Evolutionary conservation across 441 rosid genomes (phyloP).

Genomic region (Erysimum cheiri): DNA sequence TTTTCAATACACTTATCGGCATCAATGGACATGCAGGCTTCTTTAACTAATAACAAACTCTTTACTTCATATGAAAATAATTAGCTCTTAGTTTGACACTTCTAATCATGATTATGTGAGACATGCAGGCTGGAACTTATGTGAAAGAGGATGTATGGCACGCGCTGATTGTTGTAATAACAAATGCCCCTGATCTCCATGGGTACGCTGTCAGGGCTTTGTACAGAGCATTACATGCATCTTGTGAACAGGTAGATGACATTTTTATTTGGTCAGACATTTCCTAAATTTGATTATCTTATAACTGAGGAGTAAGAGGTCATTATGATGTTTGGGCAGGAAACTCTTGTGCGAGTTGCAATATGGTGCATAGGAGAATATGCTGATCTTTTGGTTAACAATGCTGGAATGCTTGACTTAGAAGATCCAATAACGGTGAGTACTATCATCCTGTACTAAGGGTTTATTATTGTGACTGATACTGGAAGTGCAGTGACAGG

Average conservation of each 20-base stretch:
- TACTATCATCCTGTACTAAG: slow-evolving; percentile 37
- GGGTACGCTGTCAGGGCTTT: slow-evolving; percentile 91
- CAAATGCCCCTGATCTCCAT: slow-evolving; percentile 95
- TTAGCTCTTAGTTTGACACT: slow-evolving; percentile 29
- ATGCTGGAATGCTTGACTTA: slow-evolving; percentile 76
- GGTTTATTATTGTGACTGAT: slow-evolving; percentile 28
- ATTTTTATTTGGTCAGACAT: slow-evolving; percentile 28
- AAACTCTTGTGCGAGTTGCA: slow-evolving; percentile 91
- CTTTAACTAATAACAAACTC: slow-evolving; percentile 14
- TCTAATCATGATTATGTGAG: slow-evolving; percentile 37
- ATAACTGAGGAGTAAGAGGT: slow-evolving; percentile 35
- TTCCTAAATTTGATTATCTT: slow-evolving; percentile 30
- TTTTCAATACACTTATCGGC: slow-evolving; percentile 6
- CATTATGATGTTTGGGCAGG: slow-evolving; percentile 56
- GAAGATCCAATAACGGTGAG: slow-evolving; percentile 94
- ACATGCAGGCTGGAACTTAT: slow-evolving; percentile 70
- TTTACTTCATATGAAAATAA: slow-evolving; percentile 15
- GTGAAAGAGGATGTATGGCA: slow-evolving; percentile 98
- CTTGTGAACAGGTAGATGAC: slow-evolving; percentile 79
- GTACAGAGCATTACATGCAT: slow-evolving; percentile 77
- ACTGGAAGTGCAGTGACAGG: slow-evolving; percentile 10
- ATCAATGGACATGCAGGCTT: slow-evolving; percentile 21
- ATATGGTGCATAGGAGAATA: slow-evolving; percentile 99
- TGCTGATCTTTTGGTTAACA: slow-evolving; percentile 90
- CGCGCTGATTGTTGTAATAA: slow-evolving; percentile 82